These are phyloP conservation scores for Malus hybrid DNA, from an alignment of 331 rosid species.

Conservation along the genomic window DNA sequence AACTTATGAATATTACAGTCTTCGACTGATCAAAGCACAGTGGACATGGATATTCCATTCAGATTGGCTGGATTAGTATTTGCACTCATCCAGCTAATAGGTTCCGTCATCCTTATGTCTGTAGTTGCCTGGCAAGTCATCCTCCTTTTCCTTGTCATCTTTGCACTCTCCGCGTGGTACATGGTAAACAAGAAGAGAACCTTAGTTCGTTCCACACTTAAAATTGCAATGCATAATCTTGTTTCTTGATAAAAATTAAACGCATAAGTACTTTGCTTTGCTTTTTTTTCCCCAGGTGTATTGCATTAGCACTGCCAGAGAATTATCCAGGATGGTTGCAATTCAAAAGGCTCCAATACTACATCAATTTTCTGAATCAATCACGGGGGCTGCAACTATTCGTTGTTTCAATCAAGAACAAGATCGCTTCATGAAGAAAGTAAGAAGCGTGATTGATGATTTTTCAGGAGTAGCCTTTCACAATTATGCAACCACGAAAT, in stretches of 20 bases:
- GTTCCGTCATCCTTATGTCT: constrained; percentile 75
- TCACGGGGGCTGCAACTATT: constrained; percentile 58
- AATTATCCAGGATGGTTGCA: constrained; percentile 89
- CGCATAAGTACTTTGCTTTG: neutral
- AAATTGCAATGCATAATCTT: too few species aligned
- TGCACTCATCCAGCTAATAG: constrained; percentile 77
- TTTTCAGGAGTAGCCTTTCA: constrained; percentile 79
- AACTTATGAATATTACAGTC: constrained; percentile 38
- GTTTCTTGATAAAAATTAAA: too few species aligned
- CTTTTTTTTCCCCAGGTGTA: constrained; percentile 47
- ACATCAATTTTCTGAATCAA: constrained; percentile 87
- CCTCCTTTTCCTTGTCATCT: constrained; percentile 51
- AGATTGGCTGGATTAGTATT: constrained; percentile 87
- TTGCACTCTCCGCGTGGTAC: constrained; percentile 75
- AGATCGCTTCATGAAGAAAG: constrained; percentile 42
- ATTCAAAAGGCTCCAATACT: constrained; percentile 78
- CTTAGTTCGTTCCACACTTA: too few species aligned
- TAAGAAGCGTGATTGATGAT: constrained; percentile 46
- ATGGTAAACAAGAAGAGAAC: too few species aligned
- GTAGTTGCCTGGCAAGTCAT: constrained; percentile 85
- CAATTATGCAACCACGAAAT: constrained; percentile 85
- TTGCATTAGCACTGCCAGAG: constrained; percentile 80
- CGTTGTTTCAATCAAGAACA: constrained; percentile 69
- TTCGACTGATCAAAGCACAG: constrained; percentile 87
- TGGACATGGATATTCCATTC: constrained; percentile 82